Evolutionary conservation across 371 early-diverging fungal species (phyloP), one percentile per base, ranked within the genome.

Genomic region (Choanephora cucurbitarum): DNA sequence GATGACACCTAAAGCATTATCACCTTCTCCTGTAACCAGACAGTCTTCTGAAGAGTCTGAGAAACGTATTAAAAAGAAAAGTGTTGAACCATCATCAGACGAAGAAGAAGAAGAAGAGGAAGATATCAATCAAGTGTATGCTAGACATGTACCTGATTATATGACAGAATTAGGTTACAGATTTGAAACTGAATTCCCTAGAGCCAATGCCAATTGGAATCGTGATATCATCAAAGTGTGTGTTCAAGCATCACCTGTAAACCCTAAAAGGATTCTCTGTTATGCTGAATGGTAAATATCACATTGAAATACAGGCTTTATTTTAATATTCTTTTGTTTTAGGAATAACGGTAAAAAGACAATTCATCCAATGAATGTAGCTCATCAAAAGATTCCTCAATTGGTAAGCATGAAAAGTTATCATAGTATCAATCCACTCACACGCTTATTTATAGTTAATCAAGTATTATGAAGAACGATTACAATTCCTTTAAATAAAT

Each of bases 311-410:
- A 23, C 5, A 7, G 32, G 8, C 18, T 34, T 50, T 23, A 42
- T 39, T 21, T 21, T 40, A 40, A 19, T 17, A 22, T 15, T 44
- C 31, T 58, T 34, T 39, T 59, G 3, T 9, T 1, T 6, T 14
- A 67, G 67, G 67, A 49, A 50, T 15, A 69, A 62, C 59, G 69
- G 57, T n/a, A 44, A 66, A 21, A 69, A 46, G 19, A 73, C 73
- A 1, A 67, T 70, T 9, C 73, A 73, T 53, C 14, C 31, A 22
- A 51, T 70, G 53, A 42, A 59, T 23, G 73, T 70, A 24, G 37
- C 57, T 47, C 73, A 73, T 57, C 40, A 51, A 15, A 45, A 65
- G 10, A 61, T 58, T 42, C 67, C 70, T 11, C 49, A 28, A 28
- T 28, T 28, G 49, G 14, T 22, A 43, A 45, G 73, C 67, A 67